Base-by-base conservation (phyloP, 2,329 filamentous ascomycete species). In the Fusarium stilboides region DNA sequence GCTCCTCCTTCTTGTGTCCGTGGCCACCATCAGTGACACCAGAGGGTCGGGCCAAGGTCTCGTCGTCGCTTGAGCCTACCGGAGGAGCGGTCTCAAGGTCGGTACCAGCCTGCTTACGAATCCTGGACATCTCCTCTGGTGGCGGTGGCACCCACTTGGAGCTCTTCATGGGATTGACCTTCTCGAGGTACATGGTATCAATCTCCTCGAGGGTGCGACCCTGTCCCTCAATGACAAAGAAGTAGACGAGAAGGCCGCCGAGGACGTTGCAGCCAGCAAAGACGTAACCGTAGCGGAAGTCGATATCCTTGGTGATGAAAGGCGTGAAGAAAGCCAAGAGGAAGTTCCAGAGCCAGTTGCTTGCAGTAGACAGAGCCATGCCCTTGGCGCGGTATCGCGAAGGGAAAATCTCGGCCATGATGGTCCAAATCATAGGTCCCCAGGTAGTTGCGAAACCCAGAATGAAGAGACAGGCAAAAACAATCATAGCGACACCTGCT, bases 201-300 rank as follows among this genome's bases (percentile, higher is more conserved):
- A 95, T 91, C 77, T 94, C 91, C 80, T 95, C 92, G 2, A 95
- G 84, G 0, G 88, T 90, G 8, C 91, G 87, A 53, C 90, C 92
- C 75, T 92, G 89, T 45, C 87, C 89, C 77, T 94, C 92, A 57
- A 91, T 88, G 53, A 94, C 86, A 77, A 94, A 94, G 80, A 94
- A 92, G 82, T 91, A 94, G 31, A 94, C 90, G 14, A 94, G 78
- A 0, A 89, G 68, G 0, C 88, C 87, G 1, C 87, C 91, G 0
- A 87, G 82, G 19, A 92, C 80, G 71, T 92, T 91, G 75, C 91
- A 93, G 0, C 84, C 90, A 0, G 91, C 92, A 77, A 94, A 94
- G 31, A 94, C 88, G 68, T 93, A 92, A 3, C 92, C 92, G 73
- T 92, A 93, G 2, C 85, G 85, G 78, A 91, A 94, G 70, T 91